A percentile compares a stretch with the other conserved stretches of the same genome.
These are phyloP conservation scores for Lineolata rhizophorae DNA, from an alignment of 495 filamentous ascomycete genomes.

Conservation along the genomic window DNA sequence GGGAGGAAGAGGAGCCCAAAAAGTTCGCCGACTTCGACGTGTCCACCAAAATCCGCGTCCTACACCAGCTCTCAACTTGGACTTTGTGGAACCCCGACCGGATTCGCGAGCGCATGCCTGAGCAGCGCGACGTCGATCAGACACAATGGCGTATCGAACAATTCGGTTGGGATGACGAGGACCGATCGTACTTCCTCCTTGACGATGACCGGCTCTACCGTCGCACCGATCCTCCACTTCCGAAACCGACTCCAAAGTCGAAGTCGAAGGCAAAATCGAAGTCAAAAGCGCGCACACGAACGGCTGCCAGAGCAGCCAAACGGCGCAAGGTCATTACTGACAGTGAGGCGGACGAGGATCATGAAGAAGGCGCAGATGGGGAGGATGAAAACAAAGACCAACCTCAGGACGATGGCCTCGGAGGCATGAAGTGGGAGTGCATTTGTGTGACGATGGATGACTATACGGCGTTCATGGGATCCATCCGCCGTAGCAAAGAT, in stretches of 20 bases:
- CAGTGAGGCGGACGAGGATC: constrained; percentile 31
- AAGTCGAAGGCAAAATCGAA: constrained; percentile 13
- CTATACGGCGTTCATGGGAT: constrained; percentile 47
- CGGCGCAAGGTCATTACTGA: constrained; percentile 38
- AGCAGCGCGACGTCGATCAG: constrained; percentile 54
- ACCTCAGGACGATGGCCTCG: constrained; percentile 34
- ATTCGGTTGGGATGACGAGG: constrained; percentile 67
- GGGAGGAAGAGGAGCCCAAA: constrained; percentile 45
- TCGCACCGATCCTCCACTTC: constrained; percentile 39
- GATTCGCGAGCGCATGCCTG: constrained; percentile 68
- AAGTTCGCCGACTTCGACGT: constrained; percentile 67
- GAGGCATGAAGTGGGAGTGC: constrained; percentile 74
- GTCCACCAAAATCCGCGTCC: constrained; percentile 65
- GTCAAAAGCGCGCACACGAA: constrained; percentile 47
- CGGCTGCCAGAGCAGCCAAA: constrained; percentile 46
- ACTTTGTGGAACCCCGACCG: constrained; percentile 68
- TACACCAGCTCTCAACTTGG: constrained; percentile 83
- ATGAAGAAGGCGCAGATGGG: constrained; percentile 20
- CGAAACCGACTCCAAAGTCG: constrained; percentile 41
- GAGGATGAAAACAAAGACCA: constrained; percentile 20
- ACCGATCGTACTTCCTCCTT: constrained; percentile 69
- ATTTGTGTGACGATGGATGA: constrained; percentile 60
- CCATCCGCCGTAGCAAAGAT: constrained; percentile 51
- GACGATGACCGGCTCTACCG: constrained; percentile 91
- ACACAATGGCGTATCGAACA: constrained; percentile 80